A percentile compares a stretch with the other conserved stretches of the same genome.
phyloP scores from a whole-genome alignment of 176 grass and related monocot genomes.

The Urochloa ruziziensis region DNA sequence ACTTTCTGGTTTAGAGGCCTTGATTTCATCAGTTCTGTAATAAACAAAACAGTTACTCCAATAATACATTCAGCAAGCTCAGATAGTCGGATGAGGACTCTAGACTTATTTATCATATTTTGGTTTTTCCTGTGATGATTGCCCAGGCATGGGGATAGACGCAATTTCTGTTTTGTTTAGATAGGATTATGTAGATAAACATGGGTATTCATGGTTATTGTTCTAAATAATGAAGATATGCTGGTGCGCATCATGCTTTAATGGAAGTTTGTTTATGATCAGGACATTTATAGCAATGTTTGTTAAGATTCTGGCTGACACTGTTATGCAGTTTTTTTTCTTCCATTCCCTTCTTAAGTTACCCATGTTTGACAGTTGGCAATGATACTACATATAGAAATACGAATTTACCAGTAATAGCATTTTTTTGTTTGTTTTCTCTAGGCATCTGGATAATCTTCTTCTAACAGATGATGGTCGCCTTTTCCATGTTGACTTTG shows the following conservation, averaged over 20 bases:
- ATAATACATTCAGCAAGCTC: not conserved
- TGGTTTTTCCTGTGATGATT: not conserved
- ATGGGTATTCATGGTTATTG: not conserved
- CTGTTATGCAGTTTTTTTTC: constrained; percentile 12
- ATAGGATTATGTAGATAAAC: not conserved
- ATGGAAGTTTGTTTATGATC: not conserved
- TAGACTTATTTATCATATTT: not conserved
- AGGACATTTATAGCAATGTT: too few species aligned
- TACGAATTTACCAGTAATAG: constrained; percentile 24
- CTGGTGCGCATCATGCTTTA: not conserved
- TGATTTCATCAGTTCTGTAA: too few species aligned
- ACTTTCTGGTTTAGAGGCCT: too few species aligned
- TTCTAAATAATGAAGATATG: not conserved
- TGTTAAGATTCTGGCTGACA: constrained; percentile 5
- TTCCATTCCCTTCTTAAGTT: not conserved
- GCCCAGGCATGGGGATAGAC: not conserved
- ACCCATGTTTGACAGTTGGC: not conserved
- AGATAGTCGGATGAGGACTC: not conserved
- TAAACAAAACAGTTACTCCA: too few species aligned
- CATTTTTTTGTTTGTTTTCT: constrained; percentile 25
- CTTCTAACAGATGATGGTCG: constrained; percentile 91
- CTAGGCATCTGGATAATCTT: constrained; percentile 97
- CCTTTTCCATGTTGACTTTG: constrained; percentile 97
- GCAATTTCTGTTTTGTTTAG: not conserved
- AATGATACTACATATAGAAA: not conserved